phyloP scores from a whole-genome alignment of 768 basidiomycete species.

The Lentinula aciculospora region DNA sequence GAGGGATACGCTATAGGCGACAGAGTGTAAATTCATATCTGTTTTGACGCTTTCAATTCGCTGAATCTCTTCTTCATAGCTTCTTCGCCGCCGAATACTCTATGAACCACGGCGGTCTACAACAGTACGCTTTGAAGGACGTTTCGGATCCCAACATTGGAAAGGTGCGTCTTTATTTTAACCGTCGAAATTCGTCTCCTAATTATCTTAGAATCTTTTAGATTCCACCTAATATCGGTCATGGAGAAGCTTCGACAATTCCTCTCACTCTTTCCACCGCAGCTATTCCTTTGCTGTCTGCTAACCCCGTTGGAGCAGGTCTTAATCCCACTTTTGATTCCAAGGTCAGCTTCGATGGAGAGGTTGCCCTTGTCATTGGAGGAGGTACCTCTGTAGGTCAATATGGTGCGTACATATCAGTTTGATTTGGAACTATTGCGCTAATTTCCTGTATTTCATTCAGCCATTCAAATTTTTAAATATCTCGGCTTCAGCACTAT shows the following conservation, averaged over 20 bases:
- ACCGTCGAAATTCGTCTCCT: constrained; percentile 11
- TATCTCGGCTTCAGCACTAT: constrained; percentile 15
- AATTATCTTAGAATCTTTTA: constrained; percentile 13
- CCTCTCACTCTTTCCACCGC: constrained; percentile 47
- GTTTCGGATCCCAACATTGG: constrained; percentile 27
- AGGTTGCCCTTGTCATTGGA: constrained; percentile 42
- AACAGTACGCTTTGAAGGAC: constrained; percentile 38
- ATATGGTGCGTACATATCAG: constrained; percentile 27
- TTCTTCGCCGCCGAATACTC: constrained; percentile 32
- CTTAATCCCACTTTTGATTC: constrained; percentile 33
- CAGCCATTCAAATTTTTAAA: constrained; percentile 3
- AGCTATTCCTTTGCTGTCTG: constrained; percentile 40
- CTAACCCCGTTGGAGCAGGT: constrained; percentile 30
- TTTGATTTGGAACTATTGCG: not conserved
- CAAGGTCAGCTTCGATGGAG: constrained; percentile 34
- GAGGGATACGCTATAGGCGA: constrained; percentile 44
- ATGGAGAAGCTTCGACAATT: constrained; percentile 43
- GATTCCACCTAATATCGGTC: constrained; percentile 42
- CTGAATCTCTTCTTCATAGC: constrained; percentile 15
- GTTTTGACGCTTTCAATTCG: not conserved
- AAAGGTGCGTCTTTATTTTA: constrained; percentile 24
- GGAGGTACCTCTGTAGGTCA: constrained; percentile 45
- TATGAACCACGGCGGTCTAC: constrained; percentile 33
- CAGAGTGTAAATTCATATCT: constrained; percentile 35
- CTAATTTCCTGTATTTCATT: not conserved